Evolutionary conservation across 805 yeast species (phyloP).

Genomic region (Saturnispora besseyi): DNA sequence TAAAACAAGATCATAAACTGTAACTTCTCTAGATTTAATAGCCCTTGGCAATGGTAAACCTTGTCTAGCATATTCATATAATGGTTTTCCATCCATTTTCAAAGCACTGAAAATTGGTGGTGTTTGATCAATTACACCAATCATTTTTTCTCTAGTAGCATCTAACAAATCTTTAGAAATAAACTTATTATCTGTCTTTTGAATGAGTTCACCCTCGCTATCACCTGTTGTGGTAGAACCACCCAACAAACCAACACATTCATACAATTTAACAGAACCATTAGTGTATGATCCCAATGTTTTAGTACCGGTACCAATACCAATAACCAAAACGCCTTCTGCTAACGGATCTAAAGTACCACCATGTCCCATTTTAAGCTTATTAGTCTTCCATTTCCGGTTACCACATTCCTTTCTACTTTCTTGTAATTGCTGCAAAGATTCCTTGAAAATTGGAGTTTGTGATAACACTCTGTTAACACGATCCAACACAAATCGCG

Average conservation of each 20-base stretch:
- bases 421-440: constrained; percentile 42
- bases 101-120: constrained; percentile 95
- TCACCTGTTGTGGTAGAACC: constrained; percentile 92
- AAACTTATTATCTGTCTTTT: constrained; percentile 47
- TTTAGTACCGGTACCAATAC: constrained; percentile 91
- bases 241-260: constrained; percentile 79
- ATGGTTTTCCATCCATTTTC: constrained; percentile 87
- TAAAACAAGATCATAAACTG: constrained; percentile 46
- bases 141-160: constrained; percentile 48
- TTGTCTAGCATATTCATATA: constrained; percentile 89
- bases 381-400: constrained; percentile 38
- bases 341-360: constrained; percentile 96
- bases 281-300: constrained; percentile 60
- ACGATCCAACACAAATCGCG: constrained; percentile 61
- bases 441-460: constrained; percentile 47
- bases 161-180: constrained; percentile 45
- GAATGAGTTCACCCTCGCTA: constrained; percentile 72
- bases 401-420: constrained; percentile 38
- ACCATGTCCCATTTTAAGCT: constrained; percentile 86
- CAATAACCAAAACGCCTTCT: constrained; percentile 86
- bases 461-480: constrained; percentile 55
- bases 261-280: constrained; percentile 71
- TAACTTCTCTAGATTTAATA: constrained; percentile 70
- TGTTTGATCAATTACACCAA: constrained; percentile 77
- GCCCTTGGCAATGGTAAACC: constrained; percentile 76